Evolutionary conservation across 2,329 filamentous ascomycete genomes (phyloP).

Genomic region (Aspergillus tubingensis): DNA sequence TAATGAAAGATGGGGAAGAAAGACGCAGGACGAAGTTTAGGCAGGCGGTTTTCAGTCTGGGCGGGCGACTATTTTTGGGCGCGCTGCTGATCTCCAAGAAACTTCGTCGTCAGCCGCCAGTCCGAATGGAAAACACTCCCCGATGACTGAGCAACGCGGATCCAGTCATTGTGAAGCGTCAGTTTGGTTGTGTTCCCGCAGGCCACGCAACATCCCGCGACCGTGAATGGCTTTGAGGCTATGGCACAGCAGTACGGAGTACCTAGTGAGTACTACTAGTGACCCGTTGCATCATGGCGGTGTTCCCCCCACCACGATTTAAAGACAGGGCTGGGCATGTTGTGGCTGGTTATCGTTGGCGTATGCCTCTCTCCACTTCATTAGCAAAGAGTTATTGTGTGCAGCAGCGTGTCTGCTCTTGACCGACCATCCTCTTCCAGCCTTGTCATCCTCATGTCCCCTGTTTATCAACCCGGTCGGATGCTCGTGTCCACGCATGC

Average conservation of each 20-base stretch:
- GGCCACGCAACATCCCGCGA: background rate
- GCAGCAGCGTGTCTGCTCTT: background rate
- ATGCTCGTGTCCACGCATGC: background rate
- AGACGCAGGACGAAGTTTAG: background rate
- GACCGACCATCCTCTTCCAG: background rate
- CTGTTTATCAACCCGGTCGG: background rate
- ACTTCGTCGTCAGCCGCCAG: slow-evolving; percentile 1
- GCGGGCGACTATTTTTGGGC: slow-evolving; percentile 10
- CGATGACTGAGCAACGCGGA: background rate
- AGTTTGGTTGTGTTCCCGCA: background rate
- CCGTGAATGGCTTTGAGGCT: background rate
- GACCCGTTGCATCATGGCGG: background rate
- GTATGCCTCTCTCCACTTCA: background rate
- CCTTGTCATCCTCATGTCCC: background rate
- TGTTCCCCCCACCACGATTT: background rate
- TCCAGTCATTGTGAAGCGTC: background rate
- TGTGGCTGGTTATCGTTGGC: background rate
- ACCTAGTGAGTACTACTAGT: too few relatives aligned
- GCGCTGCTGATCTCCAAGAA: slow-evolving; percentile 1
- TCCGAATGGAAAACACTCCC: background rate
- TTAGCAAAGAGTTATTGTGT: too few relatives aligned
- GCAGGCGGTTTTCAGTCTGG: slow-evolving; percentile 6
- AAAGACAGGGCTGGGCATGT: background rate
- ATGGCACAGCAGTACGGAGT: too few relatives aligned
- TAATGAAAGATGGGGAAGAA: background rate